Evolutionary conservation across 2,329 filamentous ascomycete genomes (phyloP).

Genomic region (Ceratocystis diversiconidia): DNA sequence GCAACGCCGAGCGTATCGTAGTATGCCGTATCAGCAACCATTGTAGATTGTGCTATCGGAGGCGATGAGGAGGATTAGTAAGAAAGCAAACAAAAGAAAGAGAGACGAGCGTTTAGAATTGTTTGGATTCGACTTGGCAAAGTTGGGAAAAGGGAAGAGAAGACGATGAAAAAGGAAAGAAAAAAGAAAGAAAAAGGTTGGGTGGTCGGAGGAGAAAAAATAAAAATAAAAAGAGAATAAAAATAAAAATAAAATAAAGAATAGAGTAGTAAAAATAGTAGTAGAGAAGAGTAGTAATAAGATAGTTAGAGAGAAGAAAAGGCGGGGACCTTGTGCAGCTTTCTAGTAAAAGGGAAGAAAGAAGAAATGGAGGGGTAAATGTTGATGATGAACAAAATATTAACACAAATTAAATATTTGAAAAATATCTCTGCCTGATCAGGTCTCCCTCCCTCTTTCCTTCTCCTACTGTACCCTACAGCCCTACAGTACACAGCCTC

Average conservation of each 20-base stretch:
- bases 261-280: not conserved
- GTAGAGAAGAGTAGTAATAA: not conserved
- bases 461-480: too few relatives aligned
- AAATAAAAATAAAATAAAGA: conserved; percentile 17
- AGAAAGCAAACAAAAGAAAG: not conserved
- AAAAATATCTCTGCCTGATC: not conserved
- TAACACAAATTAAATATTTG: not conserved
- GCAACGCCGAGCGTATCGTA: conserved; percentile 77
- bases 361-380: not conserved
- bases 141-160: not conserved
- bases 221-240: conserved; percentile 15
- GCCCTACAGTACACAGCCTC: too few relatives aligned
- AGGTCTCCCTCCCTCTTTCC: not conserved
- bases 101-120: not conserved
- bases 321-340: conserved; percentile 6
- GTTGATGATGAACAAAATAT: not conserved
- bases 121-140: too few relatives aligned
- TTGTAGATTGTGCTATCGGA: conserved; percentile 26
- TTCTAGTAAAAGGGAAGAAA: not conserved
- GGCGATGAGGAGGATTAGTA: not conserved
- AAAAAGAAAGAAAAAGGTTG: conserved; percentile 6
- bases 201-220: conserved; percentile 11
- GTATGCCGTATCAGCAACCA: conserved; percentile 81
- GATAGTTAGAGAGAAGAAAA: conserved; percentile 2
- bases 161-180: not conserved